Conservation (phyloP, 768 basidiomycete genomes). For the Phaeotremella fagi region DNA sequence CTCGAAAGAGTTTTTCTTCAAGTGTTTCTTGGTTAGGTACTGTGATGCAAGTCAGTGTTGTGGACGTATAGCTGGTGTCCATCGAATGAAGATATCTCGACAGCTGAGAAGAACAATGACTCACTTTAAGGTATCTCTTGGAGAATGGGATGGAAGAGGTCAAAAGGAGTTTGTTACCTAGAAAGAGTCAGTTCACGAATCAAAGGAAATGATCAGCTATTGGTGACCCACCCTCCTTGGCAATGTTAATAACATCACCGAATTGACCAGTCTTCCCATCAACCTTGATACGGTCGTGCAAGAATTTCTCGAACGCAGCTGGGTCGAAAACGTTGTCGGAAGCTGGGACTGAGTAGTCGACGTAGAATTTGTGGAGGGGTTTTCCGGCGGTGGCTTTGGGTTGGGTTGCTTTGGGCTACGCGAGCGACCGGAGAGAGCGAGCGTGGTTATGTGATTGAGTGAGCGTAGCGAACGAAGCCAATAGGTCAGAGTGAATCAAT, state of each 20-base stretch:
- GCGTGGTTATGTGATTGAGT: conserved; percentile 4
- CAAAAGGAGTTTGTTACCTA: conserved; percentile 71
- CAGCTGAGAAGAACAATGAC: neutral
- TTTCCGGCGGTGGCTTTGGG: conserved; percentile 34
- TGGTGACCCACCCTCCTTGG: conserved; percentile 67
- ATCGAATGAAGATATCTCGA: conserved; percentile 5
- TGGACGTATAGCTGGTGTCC: too few species aligned
- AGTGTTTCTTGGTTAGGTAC: conserved; percentile 97
- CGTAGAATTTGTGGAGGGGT: conserved; percentile 48
- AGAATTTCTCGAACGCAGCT: conserved; percentile 69
- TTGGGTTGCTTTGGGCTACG: conserved; percentile 27
- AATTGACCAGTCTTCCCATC: conserved; percentile 50
- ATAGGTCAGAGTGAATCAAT: neutral
- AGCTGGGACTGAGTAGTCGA: conserved; percentile 48
- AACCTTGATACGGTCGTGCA: conserved; percentile 50
- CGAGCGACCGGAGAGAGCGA: neutral
- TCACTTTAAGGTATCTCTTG: conserved; percentile 77
- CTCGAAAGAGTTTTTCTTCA: conserved; percentile 89
- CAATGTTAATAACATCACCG: conserved; percentile 73
- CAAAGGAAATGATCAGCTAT: neutral
- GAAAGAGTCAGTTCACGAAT: conserved; percentile 1
- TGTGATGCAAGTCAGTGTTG: too few species aligned
- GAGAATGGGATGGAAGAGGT: conserved; percentile 85
- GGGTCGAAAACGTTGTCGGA: conserved; percentile 53
- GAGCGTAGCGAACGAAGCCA: neutral